Base-by-base conservation (phyloP, 2,329 filamentous ascomycete species). In the Trichophyton equinum region DNA sequence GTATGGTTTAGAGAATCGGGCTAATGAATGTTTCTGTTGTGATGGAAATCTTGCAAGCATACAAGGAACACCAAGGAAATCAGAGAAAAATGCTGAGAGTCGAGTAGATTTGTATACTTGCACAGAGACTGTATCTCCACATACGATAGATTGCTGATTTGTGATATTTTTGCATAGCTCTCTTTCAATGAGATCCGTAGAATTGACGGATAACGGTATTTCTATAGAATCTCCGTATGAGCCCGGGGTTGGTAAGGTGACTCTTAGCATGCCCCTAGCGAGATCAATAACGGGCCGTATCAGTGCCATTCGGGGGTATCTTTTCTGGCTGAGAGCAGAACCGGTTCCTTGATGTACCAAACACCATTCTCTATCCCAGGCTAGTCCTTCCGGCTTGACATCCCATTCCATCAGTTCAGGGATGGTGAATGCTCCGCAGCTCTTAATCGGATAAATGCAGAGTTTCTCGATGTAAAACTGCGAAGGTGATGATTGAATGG, bases 331-430 rank as follows among this genome's bases (percentile, higher is more conserved):
- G 60, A 99, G 77, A 4, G 87, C 90, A 67, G 86, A 85, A 0
- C 89, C 88, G 1, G 91, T 95, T 49, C 89, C 91, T 69, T 85
- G 82, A 70, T 96, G 91, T 13, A 99, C 80, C 20, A 99, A 77
- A 74, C 92, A 97, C 92, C 94, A 99, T 76, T 97, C 92, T 63
- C 94, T 82, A 72, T 99, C 94, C 91, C 92, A 97, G 7, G 85
- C 87, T 1, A 99, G 78, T 0, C 94, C 94, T 75, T 96, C 91
- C 6, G 82, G 78, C 60, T 82, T 83, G 20, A 97, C 80, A 67
- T 88, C 84, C 94, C 94, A 99, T 13, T 78, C 70, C 6, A 75
- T 76, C 1, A 77, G 80, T 0, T 74, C 64, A 1, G 90, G 86
- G 33, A 97, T 79, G 40, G 77, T 77, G 71, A 87, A 95, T 0